Evolutionary conservation across 768 basidiomycete genomes (phyloP).

Genomic region (Suillus fuscotomentosus): DNA sequence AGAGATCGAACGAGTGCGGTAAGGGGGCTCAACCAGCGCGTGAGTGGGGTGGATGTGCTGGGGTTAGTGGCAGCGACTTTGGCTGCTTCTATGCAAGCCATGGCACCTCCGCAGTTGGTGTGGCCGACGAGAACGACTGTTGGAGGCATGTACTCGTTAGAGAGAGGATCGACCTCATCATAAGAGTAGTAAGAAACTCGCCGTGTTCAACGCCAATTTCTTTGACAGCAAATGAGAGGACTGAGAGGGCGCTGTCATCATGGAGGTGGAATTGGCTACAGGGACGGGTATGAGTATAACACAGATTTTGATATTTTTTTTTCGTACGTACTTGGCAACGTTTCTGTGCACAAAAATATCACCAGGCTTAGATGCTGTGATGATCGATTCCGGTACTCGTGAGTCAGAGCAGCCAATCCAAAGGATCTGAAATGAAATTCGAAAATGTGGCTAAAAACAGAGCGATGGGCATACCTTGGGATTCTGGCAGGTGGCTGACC

Average conservation of each 20-base stretch:
- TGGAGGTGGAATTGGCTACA: slow-evolving; percentile 68
- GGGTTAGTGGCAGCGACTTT: slow-evolving; percentile 27
- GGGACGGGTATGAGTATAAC: background rate
- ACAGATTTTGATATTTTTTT: background rate
- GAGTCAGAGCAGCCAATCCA: slow-evolving; percentile 90
- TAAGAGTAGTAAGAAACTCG: slow-evolving; percentile 40
- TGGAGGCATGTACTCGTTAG: slow-evolving; percentile 1
- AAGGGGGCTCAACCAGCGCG: slow-evolving; percentile 73
- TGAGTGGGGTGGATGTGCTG: slow-evolving; percentile 43
- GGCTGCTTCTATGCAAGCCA: slow-evolving; percentile 51
- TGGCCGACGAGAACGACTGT: slow-evolving; percentile 83
- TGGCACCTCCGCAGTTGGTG: slow-evolving; percentile 77
- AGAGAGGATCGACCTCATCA: slow-evolving; percentile 29
- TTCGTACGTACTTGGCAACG: slow-evolving; percentile 72
- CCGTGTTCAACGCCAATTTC: slow-evolving; percentile 75
- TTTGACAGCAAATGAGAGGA: slow-evolving; percentile 71
- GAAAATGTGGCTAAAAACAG: background rate
- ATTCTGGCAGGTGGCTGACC: slow-evolving; percentile 59
- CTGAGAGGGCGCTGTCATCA: slow-evolving; percentile 71
- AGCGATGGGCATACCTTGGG: slow-evolving; percentile 50
- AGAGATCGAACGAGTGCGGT: slow-evolving; percentile 46
- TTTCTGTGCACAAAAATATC: slow-evolving; percentile 89
- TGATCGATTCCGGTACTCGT: slow-evolving; percentile 78
- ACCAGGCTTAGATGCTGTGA: slow-evolving; percentile 74
- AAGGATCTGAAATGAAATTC: slow-evolving; percentile 46